These are phyloP conservation scores for Alternaria sp. DNA, from an alignment of 2,329 filamentous ascomycete genomes.

Conservation along the genomic window DNA sequence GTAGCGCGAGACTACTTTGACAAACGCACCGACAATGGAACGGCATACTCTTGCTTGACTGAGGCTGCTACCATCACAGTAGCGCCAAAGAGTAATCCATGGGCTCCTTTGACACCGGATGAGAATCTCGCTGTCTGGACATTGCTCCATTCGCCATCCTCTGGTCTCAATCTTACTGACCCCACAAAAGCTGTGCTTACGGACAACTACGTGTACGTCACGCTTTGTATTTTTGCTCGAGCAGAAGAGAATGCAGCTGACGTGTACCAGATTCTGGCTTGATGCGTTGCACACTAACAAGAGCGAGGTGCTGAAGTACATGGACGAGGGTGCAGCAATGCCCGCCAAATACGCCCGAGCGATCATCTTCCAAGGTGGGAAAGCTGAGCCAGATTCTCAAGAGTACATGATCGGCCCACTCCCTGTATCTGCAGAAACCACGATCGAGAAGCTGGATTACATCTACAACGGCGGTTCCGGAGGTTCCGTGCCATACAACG, in stretches of 20 bases:
- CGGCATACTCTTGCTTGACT: constrained; percentile 15
- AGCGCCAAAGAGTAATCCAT: constrained; percentile 52
- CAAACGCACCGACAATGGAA: constrained; percentile 19
- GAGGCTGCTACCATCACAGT: constrained; percentile 17
- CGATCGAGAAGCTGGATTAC: constrained; percentile 34
- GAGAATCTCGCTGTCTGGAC: constrained; percentile 55
- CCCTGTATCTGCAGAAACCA: constrained; percentile 47
- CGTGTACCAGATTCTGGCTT: constrained; percentile 46
- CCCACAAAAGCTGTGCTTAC: constrained; percentile 47
- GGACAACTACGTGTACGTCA: constrained; percentile 54
- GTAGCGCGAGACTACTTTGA: constrained; percentile 25
- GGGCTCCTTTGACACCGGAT: constrained; percentile 50
- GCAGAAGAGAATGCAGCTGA: neutral
- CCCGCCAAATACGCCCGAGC: constrained; percentile 56
- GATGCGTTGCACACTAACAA: constrained; percentile 60
- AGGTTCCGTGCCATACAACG: constrained; percentile 37
- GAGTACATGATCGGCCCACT: constrained; percentile 57
- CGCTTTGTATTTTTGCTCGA: no score
- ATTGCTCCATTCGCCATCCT: constrained; percentile 50
- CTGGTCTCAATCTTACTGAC: constrained; percentile 55
- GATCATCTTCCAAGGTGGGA: constrained; percentile 55
- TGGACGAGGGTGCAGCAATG: constrained; percentile 45
- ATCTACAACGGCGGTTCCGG: constrained; percentile 47
- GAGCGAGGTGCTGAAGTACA: constrained; percentile 53
- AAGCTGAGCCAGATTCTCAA: constrained; percentile 52